These are phyloP conservation scores for Talaromyces albobiverticillius DNA, from an alignment of 2,329 filamentous ascomycete species.

Conservation along the genomic window DNA sequence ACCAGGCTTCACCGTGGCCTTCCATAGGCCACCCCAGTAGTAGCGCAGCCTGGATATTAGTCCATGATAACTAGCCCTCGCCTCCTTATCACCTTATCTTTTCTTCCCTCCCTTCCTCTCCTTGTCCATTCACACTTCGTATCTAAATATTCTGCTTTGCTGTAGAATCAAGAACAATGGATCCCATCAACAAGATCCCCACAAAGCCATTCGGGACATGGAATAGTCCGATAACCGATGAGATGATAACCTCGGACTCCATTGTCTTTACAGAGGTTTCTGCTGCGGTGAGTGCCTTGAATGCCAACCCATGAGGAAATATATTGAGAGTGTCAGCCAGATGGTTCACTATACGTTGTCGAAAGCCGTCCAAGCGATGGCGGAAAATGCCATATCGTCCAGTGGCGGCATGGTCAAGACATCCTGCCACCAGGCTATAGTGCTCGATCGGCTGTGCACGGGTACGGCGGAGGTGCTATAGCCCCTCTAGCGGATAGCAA, in stretches of 20 bases:
- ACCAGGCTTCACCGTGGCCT: too few relatives aligned
- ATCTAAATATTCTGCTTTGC: too few relatives aligned
- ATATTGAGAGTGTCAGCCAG: constrained; percentile 7
- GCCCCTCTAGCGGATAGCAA: constrained; percentile 18
- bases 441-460: constrained; percentile 49
- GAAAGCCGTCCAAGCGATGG: constrained; percentile 36
- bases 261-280: constrained; percentile 32
- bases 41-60: too few relatives aligned
- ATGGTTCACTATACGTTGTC: constrained; percentile 29
- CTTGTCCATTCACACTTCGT: too few relatives aligned
- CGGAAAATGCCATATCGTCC: constrained; percentile 47
- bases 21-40: too few relatives aligned
- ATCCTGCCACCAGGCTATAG: constrained; percentile 46
- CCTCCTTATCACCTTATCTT: too few relatives aligned
- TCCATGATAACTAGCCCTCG: too few relatives aligned
- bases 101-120: too few relatives aligned
- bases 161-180: too few relatives aligned
- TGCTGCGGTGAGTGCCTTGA: constrained; percentile 23
- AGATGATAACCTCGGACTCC: constrained; percentile 31
- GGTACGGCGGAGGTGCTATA: constrained; percentile 52
- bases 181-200: too few relatives aligned
- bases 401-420: constrained; percentile 37
- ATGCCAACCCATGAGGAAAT: not conserved
- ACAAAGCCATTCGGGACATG: constrained; percentile 32
- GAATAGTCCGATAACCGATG: constrained; percentile 38